Base-by-base conservation (phyloP, 2,329 filamentous ascomycete species). In the Chlorencoelia australis region DNA sequence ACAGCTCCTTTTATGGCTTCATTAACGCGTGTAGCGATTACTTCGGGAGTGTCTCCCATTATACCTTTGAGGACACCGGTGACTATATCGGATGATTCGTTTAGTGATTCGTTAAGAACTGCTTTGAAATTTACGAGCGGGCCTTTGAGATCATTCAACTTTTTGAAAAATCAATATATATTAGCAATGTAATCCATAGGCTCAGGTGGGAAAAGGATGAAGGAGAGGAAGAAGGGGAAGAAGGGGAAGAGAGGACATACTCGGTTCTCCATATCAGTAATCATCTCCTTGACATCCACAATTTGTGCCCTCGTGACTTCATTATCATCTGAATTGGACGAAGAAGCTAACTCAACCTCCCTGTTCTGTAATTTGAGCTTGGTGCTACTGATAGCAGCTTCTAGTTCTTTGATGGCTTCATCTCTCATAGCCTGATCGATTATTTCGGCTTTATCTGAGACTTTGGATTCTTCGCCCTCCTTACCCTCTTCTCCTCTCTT, bases 211-310 rank as follows among this genome's bases (percentile, higher is more conserved):
- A n/a, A n/a, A n/a, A n/a, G n/a, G n/a, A n/a, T n/a, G n/a, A n/a
- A n/a, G n/a, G n/a, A n/a, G n/a, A n/a, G n/a, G n/a, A n/a, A n/a
- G n/a, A n/a, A n/a, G n/a, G n/a, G n/a, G n/a, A n/a, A 25, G 6
- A 9, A 25, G 22, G 22, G 22, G 10, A 3, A 4, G 6, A 10
- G 13, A 10, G 44, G 46, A 37, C 72, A 60, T 63, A 82, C 75
- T 47, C 82, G 68, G 55, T 79, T 73, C 61, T 86, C 77, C 74
- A 91, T 84, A 47, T 91, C 84, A 35, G 71, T 69, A 31, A 89
- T 70, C 47, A 91, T 75, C 42, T 87, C 80, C 60, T 82, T 83
- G 46, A 84, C 80, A 43, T 91, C 82, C 35, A 66, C 60, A 42
- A 91, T 81, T 41, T 72, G 68, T 43, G 66, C 67, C 48, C 74